Conservation (phyloP, 2,329 filamentous ascomycete species). For the Rhexocercosporidium sp. region DNA sequence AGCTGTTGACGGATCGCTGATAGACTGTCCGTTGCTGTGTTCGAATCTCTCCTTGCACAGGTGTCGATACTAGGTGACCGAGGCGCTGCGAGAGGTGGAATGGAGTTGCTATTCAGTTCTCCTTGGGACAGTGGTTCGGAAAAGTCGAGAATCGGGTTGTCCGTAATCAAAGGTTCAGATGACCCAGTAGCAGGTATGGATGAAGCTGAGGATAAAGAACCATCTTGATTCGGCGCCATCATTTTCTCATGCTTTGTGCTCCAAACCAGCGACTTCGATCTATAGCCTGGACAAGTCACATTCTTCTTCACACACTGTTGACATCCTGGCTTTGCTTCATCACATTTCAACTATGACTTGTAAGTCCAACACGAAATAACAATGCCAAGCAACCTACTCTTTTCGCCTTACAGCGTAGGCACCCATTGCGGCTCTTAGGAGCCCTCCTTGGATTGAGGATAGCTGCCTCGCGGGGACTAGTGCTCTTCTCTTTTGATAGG, state of each 20-base stretch:
- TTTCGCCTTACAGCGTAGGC: constrained; percentile 39
- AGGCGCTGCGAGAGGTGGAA: neutral
- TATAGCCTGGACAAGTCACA: constrained; percentile 37
- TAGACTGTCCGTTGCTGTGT: constrained; percentile 33
- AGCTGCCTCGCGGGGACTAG: neutral
- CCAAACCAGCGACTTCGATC: constrained; percentile 36
- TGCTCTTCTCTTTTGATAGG: constrained; percentile 13
- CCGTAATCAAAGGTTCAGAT: constrained; percentile 1
- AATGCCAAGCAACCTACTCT: constrained; percentile 27
- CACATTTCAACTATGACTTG: constrained; percentile 37
- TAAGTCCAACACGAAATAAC: constrained; percentile 12
- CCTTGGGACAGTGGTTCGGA: neutral
- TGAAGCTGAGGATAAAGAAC: constrained; percentile 12
- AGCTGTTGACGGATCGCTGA: constrained; percentile 38
- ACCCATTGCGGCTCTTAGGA: constrained; percentile 38
- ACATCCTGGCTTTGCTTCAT: constrained; percentile 40
- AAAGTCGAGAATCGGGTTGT: neutral
- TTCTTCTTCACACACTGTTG: constrained; percentile 36
- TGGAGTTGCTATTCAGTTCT: neutral
- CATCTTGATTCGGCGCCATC: constrained; percentile 20
- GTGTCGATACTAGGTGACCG: neutral
- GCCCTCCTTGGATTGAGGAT: constrained; percentile 35
- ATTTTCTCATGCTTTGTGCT: constrained; percentile 42
- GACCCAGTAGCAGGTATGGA: constrained; percentile 17
- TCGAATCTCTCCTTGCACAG: constrained; percentile 17